Base-by-base conservation (phyloP, 2,329 filamentous ascomycete species). In the Pyrenochaeta sp. region DNA sequence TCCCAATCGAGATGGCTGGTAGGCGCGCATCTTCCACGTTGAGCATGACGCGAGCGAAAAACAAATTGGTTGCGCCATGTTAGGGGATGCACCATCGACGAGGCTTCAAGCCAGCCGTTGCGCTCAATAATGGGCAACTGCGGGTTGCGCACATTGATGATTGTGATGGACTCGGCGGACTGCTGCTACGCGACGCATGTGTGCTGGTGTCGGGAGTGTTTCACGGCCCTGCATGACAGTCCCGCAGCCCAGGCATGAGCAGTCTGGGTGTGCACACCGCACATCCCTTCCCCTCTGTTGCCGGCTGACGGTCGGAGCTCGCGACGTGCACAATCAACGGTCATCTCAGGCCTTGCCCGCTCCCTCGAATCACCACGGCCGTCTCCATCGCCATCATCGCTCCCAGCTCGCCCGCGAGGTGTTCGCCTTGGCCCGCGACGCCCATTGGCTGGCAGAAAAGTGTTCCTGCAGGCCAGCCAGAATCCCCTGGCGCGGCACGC, bases 401-500 rank as follows among this genome's bases (percentile, higher is more conserved):
- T 26, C 5, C n/a, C 23, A 23, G 36, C 17, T 15, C 30, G 35
- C 40, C 26, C 28, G 15, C 19, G 21, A 23, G 35, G 35, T 28
- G 17, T 31, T 15, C 38, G n/a, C 39, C 41, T 28, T 37, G 23
- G 38, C 31, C 15, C 1, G 7, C 19, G 3, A 14, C 35, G 26
- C 21, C 22, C 23, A 53, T 53, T 53, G 49, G 49, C 27, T 18
- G 38, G 42, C n/a, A 40, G 19, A 45, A 35, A 41, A 38, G 45
- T 26, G 61, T 65, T 60, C 61, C 61, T 63, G 61, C 55, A 63
- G 51, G 37, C 40, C 46, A 36, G 32, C 41, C 47, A 30, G 28
- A 17, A 13, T 40, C 46, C 51, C 53, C 51, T 53, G 48, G 50
- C 53, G 49, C 56, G 45, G 54, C 55, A 48, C 50, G 45, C 50